Percentiles rank a stretch among this genome's conserved stretches.
phyloP scores from a whole-genome alignment of 176 grass and related monocot genomes.

The Rhipidocladum racemiflorum region DNA sequence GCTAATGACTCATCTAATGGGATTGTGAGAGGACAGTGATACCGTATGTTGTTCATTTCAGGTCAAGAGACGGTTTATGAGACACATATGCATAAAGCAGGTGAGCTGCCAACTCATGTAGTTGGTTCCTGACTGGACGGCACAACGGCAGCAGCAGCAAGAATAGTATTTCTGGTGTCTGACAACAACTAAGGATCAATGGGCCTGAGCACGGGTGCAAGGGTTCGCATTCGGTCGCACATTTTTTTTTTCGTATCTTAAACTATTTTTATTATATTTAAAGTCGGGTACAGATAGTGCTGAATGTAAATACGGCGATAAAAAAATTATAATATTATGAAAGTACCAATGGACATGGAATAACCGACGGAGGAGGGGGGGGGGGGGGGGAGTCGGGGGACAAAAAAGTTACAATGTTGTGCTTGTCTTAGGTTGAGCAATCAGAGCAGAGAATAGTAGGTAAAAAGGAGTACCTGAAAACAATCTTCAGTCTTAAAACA shows the following conservation, averaged over 20 bases:
- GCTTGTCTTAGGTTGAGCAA: not conserved
- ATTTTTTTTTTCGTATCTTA: no score
- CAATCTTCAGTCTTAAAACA: no score
- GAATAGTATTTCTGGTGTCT: not conserved
- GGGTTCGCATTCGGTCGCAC: no score
- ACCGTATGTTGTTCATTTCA: not conserved
- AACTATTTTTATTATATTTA: no score
- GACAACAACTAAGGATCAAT: not conserved
- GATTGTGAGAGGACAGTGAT: not conserved
- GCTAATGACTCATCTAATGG: not conserved
- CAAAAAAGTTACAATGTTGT: not conserved
- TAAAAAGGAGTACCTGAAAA: not conserved
- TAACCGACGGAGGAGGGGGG: not conserved
- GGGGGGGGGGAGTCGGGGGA: no score
- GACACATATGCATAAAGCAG: not conserved
- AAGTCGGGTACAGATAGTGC: no score
- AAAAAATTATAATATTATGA: no score
- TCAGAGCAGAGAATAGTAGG: not conserved
- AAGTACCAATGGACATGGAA: not conserved
- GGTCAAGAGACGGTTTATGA: not conserved
- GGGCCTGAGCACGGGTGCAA: no score
- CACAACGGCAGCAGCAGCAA: not conserved
- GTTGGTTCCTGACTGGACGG: constrained; percentile 9
- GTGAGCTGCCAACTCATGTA: constrained; percentile 1
- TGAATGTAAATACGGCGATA: no score